These are phyloP conservation scores for Porodaedalea pini DNA, from an alignment of 1,284 basidiomycete genomes.

Conservation along the genomic window DNA sequence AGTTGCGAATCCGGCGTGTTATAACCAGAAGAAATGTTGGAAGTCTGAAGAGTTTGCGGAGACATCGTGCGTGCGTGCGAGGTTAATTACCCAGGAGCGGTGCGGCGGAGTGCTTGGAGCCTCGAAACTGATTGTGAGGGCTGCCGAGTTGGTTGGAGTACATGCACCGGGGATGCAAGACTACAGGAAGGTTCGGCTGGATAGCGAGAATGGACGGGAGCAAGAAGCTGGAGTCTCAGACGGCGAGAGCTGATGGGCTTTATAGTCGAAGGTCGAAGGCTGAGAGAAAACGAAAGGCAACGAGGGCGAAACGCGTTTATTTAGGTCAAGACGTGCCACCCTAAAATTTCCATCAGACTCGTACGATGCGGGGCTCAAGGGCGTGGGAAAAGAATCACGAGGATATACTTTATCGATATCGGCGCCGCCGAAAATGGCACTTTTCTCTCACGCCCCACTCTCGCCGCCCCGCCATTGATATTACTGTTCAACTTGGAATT, in stretches of 20 bases:
- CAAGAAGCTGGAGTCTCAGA: background rate
- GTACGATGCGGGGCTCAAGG: background rate
- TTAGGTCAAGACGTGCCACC: background rate
- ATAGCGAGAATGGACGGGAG: background rate
- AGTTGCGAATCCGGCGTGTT: conserved; percentile 64
- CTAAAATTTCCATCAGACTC: conserved; percentile 11
- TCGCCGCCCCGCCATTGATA: too few species aligned
- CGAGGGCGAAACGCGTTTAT: conserved; percentile 6
- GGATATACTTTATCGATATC: background rate
- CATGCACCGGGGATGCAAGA: conserved; percentile 50
- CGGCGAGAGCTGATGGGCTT: background rate
- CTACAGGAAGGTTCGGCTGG: too few species aligned
- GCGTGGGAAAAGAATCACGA: conserved; percentile 7
- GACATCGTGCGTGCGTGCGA: conserved; percentile 26
- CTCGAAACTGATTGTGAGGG: conserved; percentile 75
- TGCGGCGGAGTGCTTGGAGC: conserved; percentile 66
- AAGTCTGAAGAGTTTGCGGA: conserved; percentile 33
- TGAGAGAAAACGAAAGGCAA: background rate
- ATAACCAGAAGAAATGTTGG: conserved; percentile 55
- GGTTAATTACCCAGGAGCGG: conserved; percentile 53
- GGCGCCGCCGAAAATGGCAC: background rate
- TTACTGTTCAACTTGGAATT: too few species aligned
- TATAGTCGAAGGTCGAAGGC: background rate
- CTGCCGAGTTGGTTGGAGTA: conserved; percentile 84
- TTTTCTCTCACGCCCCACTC: background rate